Percentiles rank a stretch among this genome's conserved stretches.
phyloP scores from a whole-genome alignment of 78 protist genomes.

The Isochrysis galbana region DNA sequence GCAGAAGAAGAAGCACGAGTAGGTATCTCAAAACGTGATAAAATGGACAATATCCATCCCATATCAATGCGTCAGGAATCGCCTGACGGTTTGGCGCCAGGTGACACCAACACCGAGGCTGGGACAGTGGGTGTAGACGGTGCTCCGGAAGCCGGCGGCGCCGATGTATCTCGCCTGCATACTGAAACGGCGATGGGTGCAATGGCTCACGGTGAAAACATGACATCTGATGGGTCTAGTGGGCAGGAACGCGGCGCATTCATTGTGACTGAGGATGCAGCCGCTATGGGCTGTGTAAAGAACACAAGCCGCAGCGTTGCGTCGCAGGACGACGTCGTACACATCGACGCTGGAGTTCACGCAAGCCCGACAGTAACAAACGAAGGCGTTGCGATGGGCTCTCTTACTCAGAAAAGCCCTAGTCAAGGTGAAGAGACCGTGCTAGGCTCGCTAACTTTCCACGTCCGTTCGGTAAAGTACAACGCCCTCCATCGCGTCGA shows the following conservation, averaged over 20 bases:
- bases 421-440: too few species aligned
- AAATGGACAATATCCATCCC: background rate
- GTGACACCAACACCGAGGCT: background rate
- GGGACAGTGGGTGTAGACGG: background rate
- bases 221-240: too few species aligned
- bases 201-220: too few species aligned
- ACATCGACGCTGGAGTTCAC: background rate
- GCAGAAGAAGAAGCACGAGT: background rate
- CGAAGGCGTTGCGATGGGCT: background rate
- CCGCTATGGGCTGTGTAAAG: too few species aligned
- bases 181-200: too few species aligned
- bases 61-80: background rate
- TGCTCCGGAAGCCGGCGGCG: background rate
- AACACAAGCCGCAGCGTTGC: too few species aligned
- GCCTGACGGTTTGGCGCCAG: background rate
- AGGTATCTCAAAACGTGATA: background rate
- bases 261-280: too few species aligned
- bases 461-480: background rate
- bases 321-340: background rate
- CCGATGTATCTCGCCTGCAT: background rate
- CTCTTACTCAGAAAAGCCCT: background rate
- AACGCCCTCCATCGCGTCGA: background rate
- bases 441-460: background rate
- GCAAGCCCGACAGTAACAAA: background rate
- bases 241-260: too few species aligned